Conservation (phyloP, 2,329 filamentous ascomycete genomes). For the Venturia oleaginea region DNA sequence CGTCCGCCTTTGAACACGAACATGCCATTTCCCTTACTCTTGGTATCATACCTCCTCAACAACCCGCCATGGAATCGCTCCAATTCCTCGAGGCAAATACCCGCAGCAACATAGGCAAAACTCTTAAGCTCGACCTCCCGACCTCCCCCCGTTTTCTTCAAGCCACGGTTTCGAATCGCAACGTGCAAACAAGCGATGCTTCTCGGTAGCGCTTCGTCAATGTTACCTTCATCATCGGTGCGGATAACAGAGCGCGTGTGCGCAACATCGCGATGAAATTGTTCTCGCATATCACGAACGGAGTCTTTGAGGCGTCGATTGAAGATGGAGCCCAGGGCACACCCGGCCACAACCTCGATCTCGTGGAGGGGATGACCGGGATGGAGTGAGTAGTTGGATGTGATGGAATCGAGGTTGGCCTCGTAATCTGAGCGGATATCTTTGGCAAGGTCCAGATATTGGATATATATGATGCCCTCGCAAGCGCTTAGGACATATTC, state of each 20-base stretch:
- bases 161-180: not conserved
- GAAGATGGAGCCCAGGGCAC: conserved; percentile 10
- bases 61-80: conserved; percentile 9
- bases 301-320: conserved; percentile 4
- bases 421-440: conserved; percentile 9
- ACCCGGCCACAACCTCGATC: conserved; percentile 10
- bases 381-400: conserved; percentile 5
- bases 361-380: conserved; percentile 5
- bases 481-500: not conserved
- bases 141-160: conserved; percentile 1
- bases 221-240: conserved; percentile 8
- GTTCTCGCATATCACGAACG: not conserved
- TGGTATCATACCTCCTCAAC: not conserved
- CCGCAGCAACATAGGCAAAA: conserved; percentile 12
- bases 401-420: not conserved
- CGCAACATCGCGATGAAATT: not conserved
- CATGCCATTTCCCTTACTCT: not conserved
- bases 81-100: conserved; percentile 11
- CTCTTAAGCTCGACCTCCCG: not conserved
- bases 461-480: not conserved
- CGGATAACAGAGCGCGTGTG: not conserved
- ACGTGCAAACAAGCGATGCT: conserved; percentile 10
- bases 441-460: not conserved
- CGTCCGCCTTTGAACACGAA: not conserved
- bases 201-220: conserved; percentile 8